Conservation (phyloP, 2,329 filamentous ascomycete genomes). For the Pyrenophora tritici-repentis region DNA sequence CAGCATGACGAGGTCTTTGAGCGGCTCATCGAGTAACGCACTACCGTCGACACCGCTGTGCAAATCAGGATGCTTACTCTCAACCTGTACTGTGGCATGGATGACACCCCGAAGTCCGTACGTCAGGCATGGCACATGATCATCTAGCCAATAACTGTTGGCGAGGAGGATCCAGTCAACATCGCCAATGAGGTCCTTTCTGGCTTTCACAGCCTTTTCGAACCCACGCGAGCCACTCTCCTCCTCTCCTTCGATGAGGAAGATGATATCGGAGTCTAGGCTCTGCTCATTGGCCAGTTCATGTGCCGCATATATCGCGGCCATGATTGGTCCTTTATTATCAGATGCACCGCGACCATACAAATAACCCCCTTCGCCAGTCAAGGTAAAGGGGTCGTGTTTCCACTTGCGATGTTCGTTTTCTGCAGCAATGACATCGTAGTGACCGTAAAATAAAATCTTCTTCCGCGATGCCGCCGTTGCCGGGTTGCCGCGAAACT, state of each 20-base stretch:
- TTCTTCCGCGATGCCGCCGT: conserved; percentile 73
- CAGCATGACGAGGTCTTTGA: conserved; percentile 87
- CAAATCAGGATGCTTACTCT: conserved; percentile 83
- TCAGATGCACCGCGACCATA: conserved; percentile 97
- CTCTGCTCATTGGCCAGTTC: conserved; percentile 84
- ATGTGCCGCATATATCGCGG: conserved; percentile 89
- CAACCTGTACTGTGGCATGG: conserved; percentile 86
- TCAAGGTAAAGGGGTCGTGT: conserved; percentile 85
- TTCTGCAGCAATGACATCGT: conserved; percentile 93
- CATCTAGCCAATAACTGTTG: conserved; percentile 98
- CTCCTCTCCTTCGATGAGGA: conserved; percentile 95
- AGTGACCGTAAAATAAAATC: conserved; percentile 96
- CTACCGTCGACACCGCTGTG: conserved; percentile 98
- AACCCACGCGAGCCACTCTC: conserved; percentile 94
- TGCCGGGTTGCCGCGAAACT: conserved; percentile 77
- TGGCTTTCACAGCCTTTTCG: conserved; percentile 75
- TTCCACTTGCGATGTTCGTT: conserved; percentile 82
- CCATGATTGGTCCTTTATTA: conserved; percentile 95
- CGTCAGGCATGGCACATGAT: conserved; percentile 91
- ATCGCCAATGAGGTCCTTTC: conserved; percentile 83
- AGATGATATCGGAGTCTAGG: conserved; percentile 85
- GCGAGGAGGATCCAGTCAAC: conserved; percentile 94
- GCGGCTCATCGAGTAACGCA: conserved; percentile 82
- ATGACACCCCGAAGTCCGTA: conserved; percentile 94
- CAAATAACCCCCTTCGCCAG: conserved; percentile 86